Percentiles rank a stretch among this genome's conserved stretches.
These are phyloP conservation scores for Verticillium albo-atrum DNA, from an alignment of 2,329 filamentous ascomycete genomes.

Conservation along the genomic window DNA sequence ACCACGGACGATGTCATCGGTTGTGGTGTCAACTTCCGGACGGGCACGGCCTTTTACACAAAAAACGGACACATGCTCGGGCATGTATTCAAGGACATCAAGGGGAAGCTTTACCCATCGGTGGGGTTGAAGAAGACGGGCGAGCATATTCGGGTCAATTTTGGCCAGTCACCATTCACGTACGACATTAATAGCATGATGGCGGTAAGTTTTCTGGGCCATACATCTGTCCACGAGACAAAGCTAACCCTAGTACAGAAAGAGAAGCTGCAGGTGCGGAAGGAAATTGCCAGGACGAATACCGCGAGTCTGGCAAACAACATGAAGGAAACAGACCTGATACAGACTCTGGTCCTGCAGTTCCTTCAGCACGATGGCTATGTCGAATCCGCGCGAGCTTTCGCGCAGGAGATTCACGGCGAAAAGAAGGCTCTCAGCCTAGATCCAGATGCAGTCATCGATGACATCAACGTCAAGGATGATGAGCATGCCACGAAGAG, in stretches of 20 bases:
- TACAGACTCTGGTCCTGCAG: constrained; percentile 78
- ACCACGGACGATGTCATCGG: constrained; percentile 55
- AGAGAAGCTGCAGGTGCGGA: constrained; percentile 40
- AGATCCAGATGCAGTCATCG: constrained; percentile 46
- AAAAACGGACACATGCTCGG: constrained; percentile 57
- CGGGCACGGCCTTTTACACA: constrained; percentile 63
- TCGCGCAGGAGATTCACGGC: constrained; percentile 72
- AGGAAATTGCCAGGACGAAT: constrained; percentile 54
- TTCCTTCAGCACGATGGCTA: constrained; percentile 95
- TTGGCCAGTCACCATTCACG: constrained; percentile 72
- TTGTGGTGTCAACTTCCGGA: constrained; percentile 62
- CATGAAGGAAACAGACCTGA: constrained; percentile 69
- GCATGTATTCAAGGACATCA: constrained; percentile 65
- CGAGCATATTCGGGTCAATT: constrained; percentile 60
- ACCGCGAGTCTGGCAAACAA: constrained; percentile 58
- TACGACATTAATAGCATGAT: constrained; percentile 90
- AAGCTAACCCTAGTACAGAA: constrained; percentile 19
- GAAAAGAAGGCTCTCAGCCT: constrained; percentile 68
- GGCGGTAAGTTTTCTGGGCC: constrained; percentile 47
- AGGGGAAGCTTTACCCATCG: constrained; percentile 60
- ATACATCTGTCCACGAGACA: not conserved
- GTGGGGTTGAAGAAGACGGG: constrained; percentile 62
- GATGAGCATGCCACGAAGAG: constrained; percentile 83
- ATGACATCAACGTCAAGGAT: constrained; percentile 65
- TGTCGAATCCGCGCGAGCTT: constrained; percentile 85